These are phyloP conservation scores for Moricandia moricandioides DNA, from an alignment of 345 rosid genomes.

Conservation along the genomic window DNA sequence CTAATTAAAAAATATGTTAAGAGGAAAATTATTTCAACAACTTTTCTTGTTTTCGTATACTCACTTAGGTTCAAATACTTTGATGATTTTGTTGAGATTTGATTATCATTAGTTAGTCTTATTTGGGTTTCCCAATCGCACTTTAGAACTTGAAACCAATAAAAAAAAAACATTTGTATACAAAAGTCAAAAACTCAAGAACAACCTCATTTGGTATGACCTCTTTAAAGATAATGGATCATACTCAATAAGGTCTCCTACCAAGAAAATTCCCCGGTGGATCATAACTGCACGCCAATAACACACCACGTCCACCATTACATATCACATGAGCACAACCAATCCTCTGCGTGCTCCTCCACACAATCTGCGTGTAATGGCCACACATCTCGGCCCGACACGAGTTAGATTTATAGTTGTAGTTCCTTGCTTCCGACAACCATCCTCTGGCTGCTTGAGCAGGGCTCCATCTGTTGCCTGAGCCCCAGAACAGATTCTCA, in stretches of 20 bases:
- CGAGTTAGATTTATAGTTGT: slow-evolving; percentile 51
- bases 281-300: slow-evolving; percentile 79
- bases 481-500: slow-evolving; percentile 95
- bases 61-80: background rate
- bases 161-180: slow-evolving; percentile 8
- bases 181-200: slow-evolving; percentile 24
- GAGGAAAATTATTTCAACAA: background rate
- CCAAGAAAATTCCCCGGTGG: slow-evolving; percentile 91
- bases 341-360: slow-evolving; percentile 54
- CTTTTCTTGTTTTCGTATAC: background rate
- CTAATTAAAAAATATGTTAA: background rate
- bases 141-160: slow-evolving; percentile 25
- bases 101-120: slow-evolving; percentile 8
- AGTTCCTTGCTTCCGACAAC: slow-evolving; percentile 62
- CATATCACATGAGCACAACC: slow-evolving; percentile 78
- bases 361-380: slow-evolving; percentile 85
- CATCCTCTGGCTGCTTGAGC: slow-evolving; percentile 64
- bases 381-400: slow-evolving; percentile 64
- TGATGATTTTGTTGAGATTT: background rate
- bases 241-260: slow-evolving; percentile 61
- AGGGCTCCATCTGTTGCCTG: slow-evolving; percentile 71
- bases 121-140: slow-evolving; percentile 11
- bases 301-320: slow-evolving; percentile 48
- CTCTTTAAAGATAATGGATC: background rate
- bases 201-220: slow-evolving; percentile 7